These are phyloP conservation scores for Daldinia sp. DNA, from an alignment of 2,329 filamentous ascomycete species.

Conservation along the genomic window DNA sequence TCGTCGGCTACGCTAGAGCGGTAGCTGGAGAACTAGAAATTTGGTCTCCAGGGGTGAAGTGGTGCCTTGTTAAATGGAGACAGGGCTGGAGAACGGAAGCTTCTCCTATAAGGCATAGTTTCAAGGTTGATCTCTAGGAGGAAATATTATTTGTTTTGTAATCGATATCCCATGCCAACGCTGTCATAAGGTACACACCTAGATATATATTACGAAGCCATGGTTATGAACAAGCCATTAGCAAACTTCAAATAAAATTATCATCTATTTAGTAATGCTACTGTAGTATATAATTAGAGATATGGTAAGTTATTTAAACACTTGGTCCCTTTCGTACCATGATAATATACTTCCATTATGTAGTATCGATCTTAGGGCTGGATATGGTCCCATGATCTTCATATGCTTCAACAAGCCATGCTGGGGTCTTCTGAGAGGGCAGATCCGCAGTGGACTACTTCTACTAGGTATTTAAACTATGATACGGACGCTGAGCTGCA, in stretches of 20 bases:
- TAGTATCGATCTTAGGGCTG: conserved; percentile 28
- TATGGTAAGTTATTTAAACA: not conserved
- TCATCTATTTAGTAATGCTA: not conserved
- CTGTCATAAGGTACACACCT: not conserved
- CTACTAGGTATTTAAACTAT: conserved; percentile 34
- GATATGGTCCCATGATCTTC: conserved; percentile 4
- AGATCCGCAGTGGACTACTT: conserved; percentile 1
- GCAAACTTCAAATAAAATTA: not conserved
- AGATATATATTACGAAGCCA: not conserved
- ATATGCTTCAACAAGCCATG: conserved; percentile 23
- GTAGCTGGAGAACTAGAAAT: not conserved
- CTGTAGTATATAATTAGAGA: not conserved
- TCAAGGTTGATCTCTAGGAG: not conserved
- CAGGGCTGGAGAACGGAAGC: not conserved
- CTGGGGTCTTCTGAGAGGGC: conserved; percentile 16
- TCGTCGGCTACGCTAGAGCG: conserved; percentile 1
- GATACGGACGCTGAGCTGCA: conserved; percentile 23
- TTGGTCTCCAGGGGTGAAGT: conserved; percentile 4
- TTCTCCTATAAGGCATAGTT: not conserved
- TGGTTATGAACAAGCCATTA: not conserved
- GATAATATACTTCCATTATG: not conserved
- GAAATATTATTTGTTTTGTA: not conserved
- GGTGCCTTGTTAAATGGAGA: not conserved
- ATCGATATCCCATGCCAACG: not conserved
- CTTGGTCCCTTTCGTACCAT: not conserved